phyloP scores from a whole-genome alignment of 2,329 filamentous ascomycete genomes.

The Penicillium sp. region DNA sequence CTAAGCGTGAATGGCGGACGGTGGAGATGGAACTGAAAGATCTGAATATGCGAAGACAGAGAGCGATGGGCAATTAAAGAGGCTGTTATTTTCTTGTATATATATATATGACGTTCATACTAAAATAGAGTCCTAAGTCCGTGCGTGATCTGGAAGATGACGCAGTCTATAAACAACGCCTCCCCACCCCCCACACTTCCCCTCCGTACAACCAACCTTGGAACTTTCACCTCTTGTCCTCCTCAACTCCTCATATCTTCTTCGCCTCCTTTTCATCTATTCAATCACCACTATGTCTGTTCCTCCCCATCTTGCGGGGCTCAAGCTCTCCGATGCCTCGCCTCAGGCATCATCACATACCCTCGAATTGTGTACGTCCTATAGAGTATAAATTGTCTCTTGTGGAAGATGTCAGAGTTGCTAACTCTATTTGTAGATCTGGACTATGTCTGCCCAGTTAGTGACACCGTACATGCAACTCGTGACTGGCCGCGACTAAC shows the following conservation, averaged over 20 bases:
- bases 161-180: too few relatives aligned
- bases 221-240: not conserved
- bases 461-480: conserved; percentile 9
- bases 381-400: not conserved
- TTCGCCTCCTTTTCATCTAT: not conserved
- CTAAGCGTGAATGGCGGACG: conserved; percentile 28
- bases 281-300: conserved; percentile 53
- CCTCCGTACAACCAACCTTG: not conserved
- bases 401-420: not conserved
- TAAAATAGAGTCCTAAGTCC: not conserved
- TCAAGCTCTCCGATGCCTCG: conserved; percentile 34
- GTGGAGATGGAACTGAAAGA: conserved; percentile 36
- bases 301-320: conserved; percentile 60
- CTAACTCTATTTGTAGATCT: conserved; percentile 55
- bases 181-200: too few relatives aligned
- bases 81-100: not conserved
- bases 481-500: conserved; percentile 3
- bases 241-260: not conserved
- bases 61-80: conserved; percentile 22
- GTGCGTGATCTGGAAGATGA: not conserved
- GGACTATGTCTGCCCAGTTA: conserved; percentile 82
- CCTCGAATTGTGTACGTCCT: conserved; percentile 42
- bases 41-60: conserved; percentile 30
- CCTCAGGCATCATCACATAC: conserved; percentile 33
- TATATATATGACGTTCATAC: not conserved